Conservation (phyloP, 495 filamentous ascomycete species). For the Oidiodendron maius region DNA sequence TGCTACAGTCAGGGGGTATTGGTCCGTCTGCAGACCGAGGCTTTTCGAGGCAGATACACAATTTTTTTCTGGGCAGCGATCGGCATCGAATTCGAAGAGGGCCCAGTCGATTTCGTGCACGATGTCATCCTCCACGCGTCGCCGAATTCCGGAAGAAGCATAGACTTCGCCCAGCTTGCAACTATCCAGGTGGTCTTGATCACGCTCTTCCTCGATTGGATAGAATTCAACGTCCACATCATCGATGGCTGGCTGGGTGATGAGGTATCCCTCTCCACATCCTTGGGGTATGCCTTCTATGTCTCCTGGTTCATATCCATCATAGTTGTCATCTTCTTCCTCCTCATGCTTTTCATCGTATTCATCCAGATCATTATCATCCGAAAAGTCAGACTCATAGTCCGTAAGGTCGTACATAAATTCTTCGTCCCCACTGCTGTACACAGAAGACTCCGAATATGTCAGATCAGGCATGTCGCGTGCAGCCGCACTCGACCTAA, state of each 20-base stretch:
- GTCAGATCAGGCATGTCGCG: conserved; percentile 19
- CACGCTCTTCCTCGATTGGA: conserved; percentile 49
- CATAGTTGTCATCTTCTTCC: conserved; percentile 8
- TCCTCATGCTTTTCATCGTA: conserved; percentile 4
- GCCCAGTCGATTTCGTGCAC: conserved; percentile 97
- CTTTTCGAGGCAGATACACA: conserved; percentile 39
- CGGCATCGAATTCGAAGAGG: conserved; percentile 70
- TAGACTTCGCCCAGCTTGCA: conserved; percentile 78
- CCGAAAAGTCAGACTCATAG: conserved; percentile 17
- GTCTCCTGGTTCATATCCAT: conserved; percentile 60
- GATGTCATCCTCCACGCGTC: conserved; percentile 55
- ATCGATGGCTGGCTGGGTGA: conserved; percentile 84
- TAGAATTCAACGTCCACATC: conserved; percentile 82
- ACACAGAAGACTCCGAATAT: conserved; percentile 18
- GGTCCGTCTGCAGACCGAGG: conserved; percentile 18
- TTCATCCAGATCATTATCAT: background rate
- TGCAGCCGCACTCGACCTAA: conserved; percentile 27
- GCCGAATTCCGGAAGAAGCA: conserved; percentile 80
- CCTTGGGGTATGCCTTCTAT: conserved; percentile 74
- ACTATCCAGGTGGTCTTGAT: conserved; percentile 66
- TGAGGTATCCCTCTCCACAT: conserved; percentile 62
- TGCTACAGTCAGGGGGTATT: conserved; percentile 12
- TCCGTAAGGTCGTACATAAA: conserved; percentile 22
- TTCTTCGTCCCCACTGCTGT: conserved; percentile 21
- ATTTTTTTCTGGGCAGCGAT: conserved; percentile 66